Evolutionary conservation across 805 yeast genomes (phyloP).

Genomic region (Wickerhamiella alocasiicola): DNA sequence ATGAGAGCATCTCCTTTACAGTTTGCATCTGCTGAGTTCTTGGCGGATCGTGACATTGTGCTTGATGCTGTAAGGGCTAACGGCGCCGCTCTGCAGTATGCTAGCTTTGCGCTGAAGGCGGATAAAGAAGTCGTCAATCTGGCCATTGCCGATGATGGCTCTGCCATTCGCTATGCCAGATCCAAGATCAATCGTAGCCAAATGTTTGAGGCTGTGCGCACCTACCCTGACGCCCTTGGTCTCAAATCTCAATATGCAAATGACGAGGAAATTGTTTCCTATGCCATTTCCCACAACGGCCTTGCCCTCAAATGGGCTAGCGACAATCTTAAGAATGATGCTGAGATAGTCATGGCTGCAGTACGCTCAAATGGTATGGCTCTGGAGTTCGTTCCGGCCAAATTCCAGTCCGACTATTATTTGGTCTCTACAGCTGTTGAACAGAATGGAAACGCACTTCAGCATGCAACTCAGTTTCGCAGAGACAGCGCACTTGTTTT

Average conservation of each 20-base stretch:
- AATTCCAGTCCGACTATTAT: background rate
- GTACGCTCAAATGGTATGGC: background rate
- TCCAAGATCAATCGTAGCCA: too few species aligned
- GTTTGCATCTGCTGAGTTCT: too few species aligned
- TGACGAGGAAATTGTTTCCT: too few species aligned
- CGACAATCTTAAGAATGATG: background rate
- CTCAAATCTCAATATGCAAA: too few species aligned
- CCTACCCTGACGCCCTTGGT: too few species aligned
- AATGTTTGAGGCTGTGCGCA: too few species aligned
- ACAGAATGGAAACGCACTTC: background rate
- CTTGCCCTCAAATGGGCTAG: background rate
- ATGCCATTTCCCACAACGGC: too few species aligned
- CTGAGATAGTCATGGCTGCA: background rate
- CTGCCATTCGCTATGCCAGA: conserved; percentile 1
- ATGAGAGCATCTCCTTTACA: too few species aligned
- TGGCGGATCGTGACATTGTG: background rate
- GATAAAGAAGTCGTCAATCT: background rate
- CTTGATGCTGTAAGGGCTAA: background rate
- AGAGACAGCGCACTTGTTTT: too few species aligned
- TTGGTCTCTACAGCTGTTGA: conserved; percentile 1
- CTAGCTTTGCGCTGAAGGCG: background rate
- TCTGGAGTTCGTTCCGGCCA: background rate
- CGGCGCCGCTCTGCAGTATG: background rate
- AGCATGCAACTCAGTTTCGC: too few species aligned
- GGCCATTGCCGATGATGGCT: background rate